A percentile compares a stretch with the other conserved stretches of the same genome.
Conservation (phyloP, 225 moss, liverwort and hornwort genomes). For the Marchantia paleacea region DNA sequence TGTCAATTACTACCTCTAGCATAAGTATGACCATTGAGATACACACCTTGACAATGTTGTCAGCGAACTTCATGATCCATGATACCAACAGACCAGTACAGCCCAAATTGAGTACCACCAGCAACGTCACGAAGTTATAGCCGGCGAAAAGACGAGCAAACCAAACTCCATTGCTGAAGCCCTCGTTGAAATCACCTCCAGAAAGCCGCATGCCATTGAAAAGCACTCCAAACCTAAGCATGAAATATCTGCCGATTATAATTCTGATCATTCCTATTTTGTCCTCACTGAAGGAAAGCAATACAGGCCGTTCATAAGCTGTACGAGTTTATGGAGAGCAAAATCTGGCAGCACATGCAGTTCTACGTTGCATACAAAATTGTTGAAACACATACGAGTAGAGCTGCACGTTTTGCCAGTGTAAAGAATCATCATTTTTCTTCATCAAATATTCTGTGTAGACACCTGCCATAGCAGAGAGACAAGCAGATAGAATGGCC, state of each 20-base stretch:
- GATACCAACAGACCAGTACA: conserved; percentile 89
- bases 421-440: conserved; percentile 78
- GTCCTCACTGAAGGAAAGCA: background rate
- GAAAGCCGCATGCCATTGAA: conserved; percentile 72
- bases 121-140: conserved; percentile 60
- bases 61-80: conserved; percentile 97
- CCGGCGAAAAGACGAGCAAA: conserved; percentile 67
- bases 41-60: conserved; percentile 91
- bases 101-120: conserved; percentile 79
- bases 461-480: conserved; percentile 88
- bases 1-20: background rate
- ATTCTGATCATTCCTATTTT: background rate
- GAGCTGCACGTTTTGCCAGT: conserved; percentile 98
- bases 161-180: conserved; percentile 64
- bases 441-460: conserved; percentile 97
- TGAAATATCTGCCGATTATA: background rate
- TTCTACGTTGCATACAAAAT: background rate
- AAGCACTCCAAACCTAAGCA: conserved; percentile 75
- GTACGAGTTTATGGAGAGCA: background rate
- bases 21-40: background rate
- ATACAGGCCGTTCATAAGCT: too few relatives aligned
- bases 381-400: conserved; percentile 56
- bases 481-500: conserved; percentile 75
- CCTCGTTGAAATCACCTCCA: conserved; percentile 51
- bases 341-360: background rate